Conservation (phyloP, 306 rosid genomes). For the Cajanus cajan region DNA sequence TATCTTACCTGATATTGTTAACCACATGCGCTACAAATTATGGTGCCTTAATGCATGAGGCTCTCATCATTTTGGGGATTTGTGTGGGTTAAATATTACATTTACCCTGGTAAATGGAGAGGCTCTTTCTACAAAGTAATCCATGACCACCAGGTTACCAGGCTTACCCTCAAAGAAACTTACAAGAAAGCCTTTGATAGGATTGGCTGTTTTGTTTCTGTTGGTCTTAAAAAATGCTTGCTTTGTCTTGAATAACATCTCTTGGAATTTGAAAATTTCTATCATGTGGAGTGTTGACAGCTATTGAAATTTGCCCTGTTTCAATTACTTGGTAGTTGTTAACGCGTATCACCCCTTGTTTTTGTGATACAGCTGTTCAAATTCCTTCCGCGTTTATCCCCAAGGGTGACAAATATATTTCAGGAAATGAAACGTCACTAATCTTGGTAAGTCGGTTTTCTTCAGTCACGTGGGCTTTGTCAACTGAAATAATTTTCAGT, state of each 20-base stretch:
- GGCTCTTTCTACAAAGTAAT: too few species aligned
- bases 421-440: conserved; percentile 89
- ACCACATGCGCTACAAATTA: background rate
- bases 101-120: too few species aligned
- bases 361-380: conserved; percentile 69
- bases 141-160: background rate
- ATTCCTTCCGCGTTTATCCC: conserved; percentile 88
- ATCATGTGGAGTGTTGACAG: background rate
- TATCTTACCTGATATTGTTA: background rate
- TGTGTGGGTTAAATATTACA: background rate
- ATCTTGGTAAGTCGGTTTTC: conserved; percentile 28
- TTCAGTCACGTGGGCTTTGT: conserved; percentile 12
- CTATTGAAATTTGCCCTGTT: background rate
- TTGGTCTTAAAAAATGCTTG: background rate
- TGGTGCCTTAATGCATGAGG: background rate
- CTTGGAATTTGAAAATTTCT: background rate
- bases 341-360: background rate
- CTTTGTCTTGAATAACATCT: background rate
- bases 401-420: conserved; percentile 71
- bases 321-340: background rate
- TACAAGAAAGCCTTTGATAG: background rate
- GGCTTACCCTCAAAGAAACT: background rate
- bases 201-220: conserved; percentile 8
- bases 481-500: background rate
- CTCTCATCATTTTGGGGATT: background rate